These are phyloP conservation scores for Epichloe glyceriae DNA, from an alignment of 2,329 filamentous ascomycete species.

Conservation along the genomic window DNA sequence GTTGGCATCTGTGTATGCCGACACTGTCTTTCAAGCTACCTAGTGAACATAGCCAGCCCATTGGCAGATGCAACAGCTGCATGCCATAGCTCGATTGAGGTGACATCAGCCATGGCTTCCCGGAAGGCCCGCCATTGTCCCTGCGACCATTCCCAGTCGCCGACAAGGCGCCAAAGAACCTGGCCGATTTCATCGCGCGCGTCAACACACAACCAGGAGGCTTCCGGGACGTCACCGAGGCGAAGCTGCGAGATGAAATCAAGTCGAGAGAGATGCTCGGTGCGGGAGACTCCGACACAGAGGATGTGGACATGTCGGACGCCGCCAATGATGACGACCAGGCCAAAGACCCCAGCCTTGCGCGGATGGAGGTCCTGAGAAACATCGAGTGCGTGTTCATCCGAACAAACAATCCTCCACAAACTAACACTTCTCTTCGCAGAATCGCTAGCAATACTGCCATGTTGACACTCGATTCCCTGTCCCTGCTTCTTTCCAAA, in stretches of 20 bases:
- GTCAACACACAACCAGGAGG: constrained; percentile 68
- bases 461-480: constrained; percentile 63
- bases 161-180: constrained; percentile 42
- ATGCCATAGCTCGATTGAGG: background rate
- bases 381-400: constrained; percentile 39
- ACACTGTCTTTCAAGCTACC: too few relatives aligned
- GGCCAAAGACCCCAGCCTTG: constrained; percentile 33
- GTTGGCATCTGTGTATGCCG: too few relatives aligned
- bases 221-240: constrained; percentile 68
- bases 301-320: constrained; percentile 33
- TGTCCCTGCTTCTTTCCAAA: constrained; percentile 76
- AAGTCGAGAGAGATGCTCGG: constrained; percentile 28
- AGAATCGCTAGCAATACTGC: constrained; percentile 39
- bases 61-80: background rate
- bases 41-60: too few relatives aligned
- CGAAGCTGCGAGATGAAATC: constrained; percentile 58
- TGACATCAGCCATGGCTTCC: constrained; percentile 16
- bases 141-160: constrained; percentile 34
- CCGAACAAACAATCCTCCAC: background rate
- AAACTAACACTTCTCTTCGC: background rate
- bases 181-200: constrained; percentile 66
- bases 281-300: constrained; percentile 27
- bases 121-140: constrained; percentile 23
- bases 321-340: constrained; percentile 33
- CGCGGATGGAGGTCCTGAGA: constrained; percentile 43